phyloP scores from a whole-genome alignment of 2,329 filamentous ascomycete genomes.

The Paecilomyces formosus region DNA sequence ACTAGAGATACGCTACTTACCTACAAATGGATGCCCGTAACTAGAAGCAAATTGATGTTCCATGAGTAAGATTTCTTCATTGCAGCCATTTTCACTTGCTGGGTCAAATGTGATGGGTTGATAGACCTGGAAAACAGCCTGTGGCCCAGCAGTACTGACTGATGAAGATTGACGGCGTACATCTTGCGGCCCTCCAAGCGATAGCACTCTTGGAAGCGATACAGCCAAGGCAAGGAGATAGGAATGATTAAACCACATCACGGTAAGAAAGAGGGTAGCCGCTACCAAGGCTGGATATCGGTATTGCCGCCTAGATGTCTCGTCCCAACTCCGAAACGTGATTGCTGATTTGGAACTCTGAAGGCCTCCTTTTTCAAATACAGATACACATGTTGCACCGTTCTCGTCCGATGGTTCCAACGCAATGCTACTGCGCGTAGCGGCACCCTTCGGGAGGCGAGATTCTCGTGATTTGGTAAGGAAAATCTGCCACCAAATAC shows the following conservation, averaged over 20 bases:
- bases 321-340: background rate
- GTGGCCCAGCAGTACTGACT: constrained; percentile 14
- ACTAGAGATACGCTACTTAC: constrained; percentile 35
- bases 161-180: background rate
- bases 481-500: background rate
- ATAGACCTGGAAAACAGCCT: constrained; percentile 63
- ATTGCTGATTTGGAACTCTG: background rate
- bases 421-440: background rate
- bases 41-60: constrained; percentile 63
- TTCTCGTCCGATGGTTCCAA: background rate
- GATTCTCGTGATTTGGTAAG: background rate
- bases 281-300: background rate
- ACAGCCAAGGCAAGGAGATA: background rate
- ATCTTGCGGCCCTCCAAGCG: background rate
- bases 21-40: constrained; percentile 67
- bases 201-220: background rate
- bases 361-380: background rate
- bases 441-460: background rate
- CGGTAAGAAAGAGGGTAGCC: background rate
- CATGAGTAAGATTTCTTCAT: constrained; percentile 52
- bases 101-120: constrained; percentile 53
- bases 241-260: background rate
- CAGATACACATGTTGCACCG: background rate
- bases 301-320: background rate
- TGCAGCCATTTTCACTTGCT: constrained; percentile 10